Evolutionary conservation across 345 rosid species (phyloP), one percentile per base, ranked within the genome.

Genomic region (Gossypium herbaceum): DNA sequence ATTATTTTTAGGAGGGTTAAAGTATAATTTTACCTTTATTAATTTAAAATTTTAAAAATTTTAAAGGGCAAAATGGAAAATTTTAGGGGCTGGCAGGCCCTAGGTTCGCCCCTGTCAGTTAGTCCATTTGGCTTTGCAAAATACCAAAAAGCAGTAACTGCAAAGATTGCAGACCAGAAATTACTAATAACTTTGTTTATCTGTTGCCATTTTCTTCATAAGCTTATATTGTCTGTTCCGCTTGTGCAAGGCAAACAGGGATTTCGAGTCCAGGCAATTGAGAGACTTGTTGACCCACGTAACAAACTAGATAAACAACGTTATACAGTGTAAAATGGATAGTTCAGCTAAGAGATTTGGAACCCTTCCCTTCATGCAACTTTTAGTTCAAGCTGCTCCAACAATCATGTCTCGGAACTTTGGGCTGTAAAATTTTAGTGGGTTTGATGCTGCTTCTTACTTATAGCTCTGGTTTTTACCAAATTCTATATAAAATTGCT

Each of bases 261-360:
- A 81, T 1, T 58, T 78, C 65, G 80, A 75, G 48, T 79, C 79
- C 27, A 75, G 73, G 82, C 81, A 72, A 69, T 62, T 82, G 74
- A 81, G 61, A 52, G 88, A 85, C 56, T 74, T 78, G 2, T 75
- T 85, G 83, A 77, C 76, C 45, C 67, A 78, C 79, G 73, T 86
- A 41, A 67, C 81, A 48, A 57, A 56, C n/a, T 65, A 20, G 22
- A 67, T 11, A 50, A 57, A 58, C 27, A 47, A 19, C 25, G 9
- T 12, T 52, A 9, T 71, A 22, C 27, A 3, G 62, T 1, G 43
- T 9, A 75, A 62, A 43, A 7, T 44, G 52, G 70, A 43, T 12
- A 65, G 51, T 65, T 65, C 22, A 34, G 51, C 29, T 41, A 6
- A 65, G 69, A 65, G 68, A 7, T n/a, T 20, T 41, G 59, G 44